Base-by-base conservation (phyloP, 768 basidiomycete species). In the Boletus sp. region DNA sequence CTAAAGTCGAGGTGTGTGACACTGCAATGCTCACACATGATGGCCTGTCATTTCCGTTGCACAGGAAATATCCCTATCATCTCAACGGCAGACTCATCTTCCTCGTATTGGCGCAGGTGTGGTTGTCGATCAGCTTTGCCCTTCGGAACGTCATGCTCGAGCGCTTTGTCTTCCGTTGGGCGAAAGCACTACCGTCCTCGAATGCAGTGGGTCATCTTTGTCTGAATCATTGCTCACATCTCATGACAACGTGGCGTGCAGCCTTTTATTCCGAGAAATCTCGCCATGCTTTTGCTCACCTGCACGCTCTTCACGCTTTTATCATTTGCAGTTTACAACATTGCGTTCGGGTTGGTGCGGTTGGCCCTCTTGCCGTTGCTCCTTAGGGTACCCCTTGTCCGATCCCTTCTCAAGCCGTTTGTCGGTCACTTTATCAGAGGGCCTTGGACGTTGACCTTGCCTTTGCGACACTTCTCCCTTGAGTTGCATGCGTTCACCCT, bases 21-120 rank as follows among this genome's bases (percentile, higher is more conserved):
- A 7, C n/a, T 15, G 5, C 15, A 7, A 17, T 1, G 6, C 14
- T 19, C 11, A 7, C 19, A 19, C 37, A 11, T 25, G 1, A 41
- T 53, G 9, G 5, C 39, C 23, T 10, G 39, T 11, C 47, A 41
- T 35, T 35, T 4, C n/a, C 0, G 21, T 39, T 37, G 4, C n/a
- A 42, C 56, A 89, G 87, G 63, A 89, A 86, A 69, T 86, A 90
- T 55, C 87, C 87, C 0, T 81, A 82, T 58, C 84, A 88, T 62
- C 74, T 90, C 21, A 89, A 89, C 50, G 87, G 86, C 1, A 80
- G 81, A 17, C 70, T 88, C 6, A 57, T 90, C 8, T 87, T 87
- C 63, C 65, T 88, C 17, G 49, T 82, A 25, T 58, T 80, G 44
- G 77, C 82, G 0, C 88, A 90, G 63, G 10, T 75, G 3, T 70